Evolutionary conservation across 2,329 filamentous ascomycete genomes (phyloP).

Genomic region (Massarina eburnea): DNA sequence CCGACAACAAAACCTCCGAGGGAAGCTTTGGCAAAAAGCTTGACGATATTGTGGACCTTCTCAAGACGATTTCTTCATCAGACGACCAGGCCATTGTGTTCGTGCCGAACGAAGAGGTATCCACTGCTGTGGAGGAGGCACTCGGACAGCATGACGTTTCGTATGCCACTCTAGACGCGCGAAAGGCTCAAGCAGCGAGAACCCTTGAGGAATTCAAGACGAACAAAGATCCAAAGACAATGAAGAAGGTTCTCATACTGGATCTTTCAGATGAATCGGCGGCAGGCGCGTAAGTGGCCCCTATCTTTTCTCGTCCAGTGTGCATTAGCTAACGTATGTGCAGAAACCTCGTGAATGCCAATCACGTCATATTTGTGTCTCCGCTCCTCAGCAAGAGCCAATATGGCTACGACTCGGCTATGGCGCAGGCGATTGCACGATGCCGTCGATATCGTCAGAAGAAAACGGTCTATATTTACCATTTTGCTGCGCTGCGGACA

Average conservation of each 20-base stretch:
- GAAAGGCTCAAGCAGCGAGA: conserved; percentile 9
- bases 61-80: conserved; percentile 45
- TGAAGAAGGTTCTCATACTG: conserved; percentile 57
- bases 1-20: conserved; percentile 18
- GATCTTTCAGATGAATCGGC: conserved; percentile 60
- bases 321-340: conserved; percentile 1
- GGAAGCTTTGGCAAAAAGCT: conserved; percentile 34
- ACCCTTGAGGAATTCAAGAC: conserved; percentile 34
- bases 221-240: conserved; percentile 21
- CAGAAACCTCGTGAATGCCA: conserved; percentile 64
- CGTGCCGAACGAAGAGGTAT: conserved; percentile 22
- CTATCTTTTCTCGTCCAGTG: background rate
- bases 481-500: conserved; percentile 80
- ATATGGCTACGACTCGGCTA: conserved; percentile 58
- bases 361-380: conserved; percentile 65
- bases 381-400: conserved; percentile 55
- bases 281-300: conserved; percentile 57
- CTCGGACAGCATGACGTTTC: conserved; percentile 19
- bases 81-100: conserved; percentile 35
- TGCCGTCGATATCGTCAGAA: conserved; percentile 60
- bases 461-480: conserved; percentile 61
- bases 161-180: conserved; percentile 17
- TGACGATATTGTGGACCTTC: conserved; percentile 21
- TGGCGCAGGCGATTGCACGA: conserved; percentile 66
- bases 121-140: conserved; percentile 18